Conservation (phyloP, 2,329 filamentous ascomycete genomes). For the Sporothrix luriei region DNA sequence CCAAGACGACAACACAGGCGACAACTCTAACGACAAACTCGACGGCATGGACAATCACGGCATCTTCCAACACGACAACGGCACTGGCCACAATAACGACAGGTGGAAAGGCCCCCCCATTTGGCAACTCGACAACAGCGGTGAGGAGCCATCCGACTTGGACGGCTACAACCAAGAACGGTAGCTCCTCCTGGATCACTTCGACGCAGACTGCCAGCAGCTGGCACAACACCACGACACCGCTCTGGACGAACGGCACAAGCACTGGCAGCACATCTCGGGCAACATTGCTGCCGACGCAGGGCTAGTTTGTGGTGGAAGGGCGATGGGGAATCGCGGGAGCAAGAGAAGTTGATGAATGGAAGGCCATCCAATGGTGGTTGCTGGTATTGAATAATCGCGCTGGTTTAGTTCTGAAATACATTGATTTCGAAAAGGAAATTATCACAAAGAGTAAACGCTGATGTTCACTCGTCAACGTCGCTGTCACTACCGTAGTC, state of each 20-base stretch:
- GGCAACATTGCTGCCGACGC: background rate
- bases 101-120: background rate
- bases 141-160: background rate
- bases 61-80: background rate
- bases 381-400: slow-evolving; percentile 4
- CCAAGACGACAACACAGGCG: background rate
- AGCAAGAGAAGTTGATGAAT: slow-evolving; percentile 5
- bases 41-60: background rate
- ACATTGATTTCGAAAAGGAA: background rate
- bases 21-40: background rate
- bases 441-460: background rate
- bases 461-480: slow-evolving; percentile 33
- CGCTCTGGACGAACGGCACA: background rate
- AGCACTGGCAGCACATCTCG: background rate
- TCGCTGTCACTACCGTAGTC: slow-evolving; percentile 78
- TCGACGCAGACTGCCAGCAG: background rate
- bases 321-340: no score
- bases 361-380: background rate
- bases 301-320: background rate
- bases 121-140: slow-evolving; percentile 9
- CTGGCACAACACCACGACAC: background rate
- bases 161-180: background rate
- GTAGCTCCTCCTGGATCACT: background rate
- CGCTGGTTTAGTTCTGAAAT: background rate
- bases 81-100: background rate